phyloP scores from a whole-genome alignment of 352 stramenopile genomes.

The Phytophthora vignae region DNA sequence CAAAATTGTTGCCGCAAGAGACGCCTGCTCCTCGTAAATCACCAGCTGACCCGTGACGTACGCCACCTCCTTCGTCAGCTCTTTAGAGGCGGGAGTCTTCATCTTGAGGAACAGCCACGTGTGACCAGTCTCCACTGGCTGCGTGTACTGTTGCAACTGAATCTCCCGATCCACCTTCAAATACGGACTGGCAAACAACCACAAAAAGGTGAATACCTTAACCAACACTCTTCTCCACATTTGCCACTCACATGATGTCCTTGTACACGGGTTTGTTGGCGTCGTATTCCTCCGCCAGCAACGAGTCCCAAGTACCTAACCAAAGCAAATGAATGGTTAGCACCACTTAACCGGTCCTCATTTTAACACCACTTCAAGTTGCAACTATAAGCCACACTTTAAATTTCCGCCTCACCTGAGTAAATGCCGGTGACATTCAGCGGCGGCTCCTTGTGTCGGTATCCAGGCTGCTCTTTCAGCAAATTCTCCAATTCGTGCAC shows the following conservation, averaged over 20 bases:
- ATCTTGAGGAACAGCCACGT: constrained; percentile 88
- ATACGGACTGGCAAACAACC: constrained; percentile 53
- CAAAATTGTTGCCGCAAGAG: constrained; percentile 79
- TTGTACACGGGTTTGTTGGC: constrained; percentile 60
- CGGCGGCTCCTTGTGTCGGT: constrained; percentile 45
- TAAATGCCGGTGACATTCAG: constrained; percentile 87
- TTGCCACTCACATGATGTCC: constrained; percentile 64
- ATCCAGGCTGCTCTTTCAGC: constrained; percentile 56
- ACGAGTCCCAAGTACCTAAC: constrained; percentile 65
- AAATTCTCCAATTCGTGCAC: constrained; percentile 60
- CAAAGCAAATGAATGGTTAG: background rate
- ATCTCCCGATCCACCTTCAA: constrained; percentile 78
- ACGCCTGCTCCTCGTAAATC: constrained; percentile 85
- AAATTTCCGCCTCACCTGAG: constrained; percentile 41
- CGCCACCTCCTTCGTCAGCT: constrained; percentile 70
- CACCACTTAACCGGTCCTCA: too few relatives aligned
- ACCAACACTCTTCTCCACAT: too few relatives aligned
- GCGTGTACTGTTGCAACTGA: constrained; percentile 79
- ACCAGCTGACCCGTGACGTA: constrained; percentile 86
- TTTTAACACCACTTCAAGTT: too few relatives aligned
- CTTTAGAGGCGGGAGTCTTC: constrained; percentile 74
- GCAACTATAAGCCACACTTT: too few relatives aligned
- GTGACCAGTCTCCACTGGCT: constrained; percentile 73
- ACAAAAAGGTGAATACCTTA: constrained; percentile 1
- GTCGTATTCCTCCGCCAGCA: constrained; percentile 68